Evolutionary conservation across 192 early-diverging fungal genomes (phyloP), one percentile per base, ranked within the genome.

Genomic region (Umbelopsis isabellina): DNA sequence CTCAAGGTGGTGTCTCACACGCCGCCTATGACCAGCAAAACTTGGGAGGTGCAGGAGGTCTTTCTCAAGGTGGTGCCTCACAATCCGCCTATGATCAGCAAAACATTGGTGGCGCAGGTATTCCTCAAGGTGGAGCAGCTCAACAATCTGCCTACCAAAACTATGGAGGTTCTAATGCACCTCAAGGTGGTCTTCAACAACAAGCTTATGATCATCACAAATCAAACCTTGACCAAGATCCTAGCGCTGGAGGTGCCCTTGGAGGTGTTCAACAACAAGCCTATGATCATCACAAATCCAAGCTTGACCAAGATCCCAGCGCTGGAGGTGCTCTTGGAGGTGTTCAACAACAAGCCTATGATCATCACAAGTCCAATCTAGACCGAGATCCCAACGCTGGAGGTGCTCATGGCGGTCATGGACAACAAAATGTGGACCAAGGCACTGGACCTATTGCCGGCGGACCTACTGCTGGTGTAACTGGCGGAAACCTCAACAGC

Each of bases 341-440:
- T 16, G 30, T 61, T 61, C 55, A 25, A 2, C 55, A 61, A 30
- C 55, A 61, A 35, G 55, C 55, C 11, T 61, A 61, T 18, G 55
- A 61, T 16, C 23, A 61, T 15, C 55, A 61, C 15, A 61, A 61
- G 55, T 16, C 16, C 18, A 4, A 61, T 3, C 55, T 61, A 2
- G 30, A 61, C 27, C 55, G 37, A 61, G 33, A 61, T 25, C 55
- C 55, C 1, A 18, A 12, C 16, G 55, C 55, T 0, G 55, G 27
- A 18, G 55, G 52, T 55, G 52, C 22, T 27, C 5, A 11, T 7
- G 52, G 52, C 2, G 52, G 52, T 55, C 3, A 30, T 15, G 21
- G 23, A 25, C 22, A 55, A 27, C 52, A 22, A 25, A 21, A 55
- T 7, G 7, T 55, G 6, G 52, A 55, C 11, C 22, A 25, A 27